phyloP scores from a whole-genome alignment of 1,139 yeast species.

The Suhomyces bokatorum region DNA sequence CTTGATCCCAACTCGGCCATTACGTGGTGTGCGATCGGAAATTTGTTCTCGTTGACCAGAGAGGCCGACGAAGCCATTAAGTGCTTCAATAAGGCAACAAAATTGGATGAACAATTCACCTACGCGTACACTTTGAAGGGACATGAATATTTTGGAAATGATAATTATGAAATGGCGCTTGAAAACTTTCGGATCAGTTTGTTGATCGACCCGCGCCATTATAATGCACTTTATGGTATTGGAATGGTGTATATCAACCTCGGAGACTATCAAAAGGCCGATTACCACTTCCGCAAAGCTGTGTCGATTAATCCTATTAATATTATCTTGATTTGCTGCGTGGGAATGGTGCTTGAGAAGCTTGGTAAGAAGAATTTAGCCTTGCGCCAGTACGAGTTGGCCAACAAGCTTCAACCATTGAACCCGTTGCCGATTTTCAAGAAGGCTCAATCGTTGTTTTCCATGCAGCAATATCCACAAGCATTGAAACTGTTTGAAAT shows the following conservation, averaged over 20 bases:
- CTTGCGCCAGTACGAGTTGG: slow-evolving; percentile 77
- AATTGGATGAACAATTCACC: slow-evolving; percentile 68
- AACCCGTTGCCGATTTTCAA: slow-evolving; percentile 88
- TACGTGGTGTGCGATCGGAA: slow-evolving; percentile 93
- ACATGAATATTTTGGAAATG: slow-evolving; percentile 86
- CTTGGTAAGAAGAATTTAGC: slow-evolving; percentile 71
- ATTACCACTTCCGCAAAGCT: slow-evolving; percentile 85
- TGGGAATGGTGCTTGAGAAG: slow-evolving; percentile 91
- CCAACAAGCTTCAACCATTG: slow-evolving; percentile 80
- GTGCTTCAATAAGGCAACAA: slow-evolving; percentile 80
- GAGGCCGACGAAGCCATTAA: slow-evolving; percentile 91
- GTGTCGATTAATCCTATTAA: slow-evolving; percentile 87
- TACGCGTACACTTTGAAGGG: slow-evolving; percentile 94
- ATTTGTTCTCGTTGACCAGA: slow-evolving; percentile 76
- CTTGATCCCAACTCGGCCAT: slow-evolving; percentile 67
- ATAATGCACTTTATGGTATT: slow-evolving; percentile 93
- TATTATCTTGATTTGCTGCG: slow-evolving; percentile 85
- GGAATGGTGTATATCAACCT: slow-evolving; percentile 92
- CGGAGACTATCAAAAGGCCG: slow-evolving; percentile 83
- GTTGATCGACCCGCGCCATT: slow-evolving; percentile 76
- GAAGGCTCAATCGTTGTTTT: slow-evolving; percentile 77
- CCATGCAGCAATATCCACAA: slow-evolving; percentile 67
- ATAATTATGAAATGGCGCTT: slow-evolving; percentile 87
- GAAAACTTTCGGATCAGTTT: slow-evolving; percentile 81
- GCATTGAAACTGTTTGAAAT: slow-evolving; percentile 76